A percentile compares a stretch with the other conserved stretches of the same genome.
These are phyloP conservation scores for Quercus aquifolioides DNA, from an alignment of 306 rosid species.

Conservation along the genomic window DNA sequence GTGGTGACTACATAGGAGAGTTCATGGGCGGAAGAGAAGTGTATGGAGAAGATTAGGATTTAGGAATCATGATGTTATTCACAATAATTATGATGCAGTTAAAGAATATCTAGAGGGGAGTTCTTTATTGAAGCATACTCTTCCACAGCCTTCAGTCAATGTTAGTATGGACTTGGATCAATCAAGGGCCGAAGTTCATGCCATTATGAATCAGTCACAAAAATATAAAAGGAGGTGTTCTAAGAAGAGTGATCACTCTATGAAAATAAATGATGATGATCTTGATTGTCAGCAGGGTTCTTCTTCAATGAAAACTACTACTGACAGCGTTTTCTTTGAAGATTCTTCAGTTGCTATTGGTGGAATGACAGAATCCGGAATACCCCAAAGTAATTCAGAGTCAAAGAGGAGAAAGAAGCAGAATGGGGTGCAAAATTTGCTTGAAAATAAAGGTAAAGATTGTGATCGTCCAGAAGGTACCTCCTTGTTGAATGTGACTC, in stretches of 20 bases:
- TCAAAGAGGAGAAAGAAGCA: slow-evolving; percentile 16
- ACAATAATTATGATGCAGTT: background rate
- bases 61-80: background rate
- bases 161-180: background rate
- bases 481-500: slow-evolving; percentile 17
- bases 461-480: slow-evolving; percentile 15
- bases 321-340: slow-evolving; percentile 7
- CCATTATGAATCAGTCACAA: background rate
- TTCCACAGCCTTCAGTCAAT: background rate
- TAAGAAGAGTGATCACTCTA: background rate
- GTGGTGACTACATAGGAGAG: slow-evolving; percentile 4
- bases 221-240: background rate
- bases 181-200: background rate
- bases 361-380: slow-evolving; percentile 12
- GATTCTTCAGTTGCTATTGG: background rate
- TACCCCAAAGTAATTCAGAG: slow-evolving; percentile 2
- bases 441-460: slow-evolving; percentile 19
- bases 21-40: slow-evolving; percentile 5
- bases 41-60: slow-evolving; percentile 2
- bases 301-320: slow-evolving; percentile 8
- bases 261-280: background rate
- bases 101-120: background rate
- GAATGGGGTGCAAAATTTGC: slow-evolving; percentile 10
- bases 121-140: background rate
- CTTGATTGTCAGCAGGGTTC: background rate